Evolutionary conservation across 495 filamentous ascomycete genomes (phyloP), one percentile per base, ranked within the genome.

Genomic region (Aspergillus carlsbadensis): DNA sequence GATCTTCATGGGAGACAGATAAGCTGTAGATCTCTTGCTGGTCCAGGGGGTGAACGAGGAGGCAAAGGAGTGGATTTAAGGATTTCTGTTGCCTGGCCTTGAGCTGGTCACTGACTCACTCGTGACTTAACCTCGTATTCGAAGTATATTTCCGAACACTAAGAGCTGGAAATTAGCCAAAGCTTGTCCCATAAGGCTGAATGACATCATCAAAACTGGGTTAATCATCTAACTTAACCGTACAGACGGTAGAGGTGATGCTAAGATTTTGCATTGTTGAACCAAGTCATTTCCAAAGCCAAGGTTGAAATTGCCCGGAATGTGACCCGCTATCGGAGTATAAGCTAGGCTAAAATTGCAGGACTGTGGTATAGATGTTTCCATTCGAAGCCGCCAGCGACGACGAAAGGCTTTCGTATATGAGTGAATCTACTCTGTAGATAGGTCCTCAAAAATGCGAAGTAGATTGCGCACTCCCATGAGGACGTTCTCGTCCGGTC

Each of bases 401-500:
- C 69, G 53, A 34, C 54, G 51, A 51, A 53, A 46, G 36, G 21
- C 59, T 49, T 37, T 24, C 42, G 5, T n/a, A 29, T 14, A 45
- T 45, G 17, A n/a, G 21, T 6, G 26, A 31, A 55, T 31, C 67
- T 66, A 73, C 21, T 70, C 60, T n/a, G 63, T 47, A 36, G 76
- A 65, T 39, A 93, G 63, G 56, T 88, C 80, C 46, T 82, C 71
- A 54, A 98, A 83, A 21, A 96, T 83, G 60, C 83, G 82, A 51
- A 81, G 78, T 8, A 92, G 70, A 67, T 81, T 95, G 64, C 85
- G 78, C 54, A 98, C 80, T 0, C 94, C 94, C 20, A 73, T 73
- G 24, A 98, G 73, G 10, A 81, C 67, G 66, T 98, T 98, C 74
- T 95, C 87, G 70, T 98, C 94, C 1, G 89, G 88, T 0, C 92